phyloP scores from a whole-genome alignment of 2,329 filamentous ascomycete genomes.

The Emergomyces orientalis region DNA sequence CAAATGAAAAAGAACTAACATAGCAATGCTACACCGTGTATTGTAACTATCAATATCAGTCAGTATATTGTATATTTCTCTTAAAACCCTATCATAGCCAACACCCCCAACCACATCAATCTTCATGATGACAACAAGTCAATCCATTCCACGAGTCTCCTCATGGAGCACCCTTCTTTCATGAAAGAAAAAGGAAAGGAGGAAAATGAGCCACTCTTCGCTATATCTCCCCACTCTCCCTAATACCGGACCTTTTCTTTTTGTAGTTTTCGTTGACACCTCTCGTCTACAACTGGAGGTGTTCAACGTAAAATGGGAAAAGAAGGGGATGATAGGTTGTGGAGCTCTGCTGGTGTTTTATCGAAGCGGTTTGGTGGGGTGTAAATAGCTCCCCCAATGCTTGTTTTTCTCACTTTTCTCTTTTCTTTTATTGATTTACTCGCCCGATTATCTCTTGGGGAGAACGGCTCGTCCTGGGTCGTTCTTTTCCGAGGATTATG shows the following conservation, averaged over 20 bases:
- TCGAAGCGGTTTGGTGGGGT: conserved; percentile 13
- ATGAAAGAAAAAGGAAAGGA: conserved; percentile 12
- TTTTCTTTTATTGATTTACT: conserved; percentile 15
- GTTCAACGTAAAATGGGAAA: conserved; percentile 2
- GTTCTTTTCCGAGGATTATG: conserved; percentile 19
- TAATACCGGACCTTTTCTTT: conserved; percentile 34
- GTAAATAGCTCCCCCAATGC: background rate
- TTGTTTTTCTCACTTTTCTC: conserved; percentile 12
- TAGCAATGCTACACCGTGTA: background rate
- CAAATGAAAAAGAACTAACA: background rate
- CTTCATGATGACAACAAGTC: conserved; percentile 51
- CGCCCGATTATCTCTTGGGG: conserved; percentile 14
- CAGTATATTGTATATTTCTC: background rate
- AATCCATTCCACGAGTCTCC: conserved; percentile 53
- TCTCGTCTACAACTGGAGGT: conserved; percentile 1
- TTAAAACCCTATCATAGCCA: background rate
- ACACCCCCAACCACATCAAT: conserved; percentile 11
- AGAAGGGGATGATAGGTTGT: conserved; percentile 38
- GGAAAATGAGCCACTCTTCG: conserved; percentile 11
- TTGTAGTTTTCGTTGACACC: background rate
- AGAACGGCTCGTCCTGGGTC: conserved; percentile 32
- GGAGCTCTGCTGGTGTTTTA: conserved; percentile 23
- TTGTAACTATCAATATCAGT: background rate
- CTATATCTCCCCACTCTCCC: conserved; percentile 27
- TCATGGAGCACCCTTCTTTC: conserved; percentile 31